phyloP scores from a whole-genome alignment of 495 filamentous ascomycete species.

The Penicillium cinerascens region DNA sequence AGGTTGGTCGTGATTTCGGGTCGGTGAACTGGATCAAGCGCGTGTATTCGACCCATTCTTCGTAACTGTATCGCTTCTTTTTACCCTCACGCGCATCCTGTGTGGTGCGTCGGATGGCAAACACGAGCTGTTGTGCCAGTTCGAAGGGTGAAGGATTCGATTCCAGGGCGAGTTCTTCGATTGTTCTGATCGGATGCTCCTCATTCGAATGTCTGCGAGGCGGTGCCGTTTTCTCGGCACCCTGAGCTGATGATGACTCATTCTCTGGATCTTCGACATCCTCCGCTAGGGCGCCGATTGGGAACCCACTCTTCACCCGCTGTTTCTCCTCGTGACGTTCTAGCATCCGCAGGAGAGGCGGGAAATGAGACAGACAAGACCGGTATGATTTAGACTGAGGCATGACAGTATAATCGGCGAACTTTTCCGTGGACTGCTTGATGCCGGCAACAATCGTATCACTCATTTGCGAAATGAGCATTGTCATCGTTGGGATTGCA shows the following conservation, averaged over 20 bases:
- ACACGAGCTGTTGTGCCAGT: constrained; percentile 50
- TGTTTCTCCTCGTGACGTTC: constrained; percentile 35
- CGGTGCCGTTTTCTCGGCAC: neutral
- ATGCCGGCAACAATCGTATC: constrained; percentile 57
- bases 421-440: constrained; percentile 48
- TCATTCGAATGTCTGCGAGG: neutral
- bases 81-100: constrained; percentile 41
- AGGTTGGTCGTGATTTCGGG: constrained; percentile 16
- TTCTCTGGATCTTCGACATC: neutral
- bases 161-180: constrained; percentile 44
- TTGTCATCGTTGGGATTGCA: constrained; percentile 66
- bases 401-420: constrained; percentile 60
- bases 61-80: constrained; percentile 52
- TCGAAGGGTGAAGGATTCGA: constrained; percentile 32
- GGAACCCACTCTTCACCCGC: constrained; percentile 48
- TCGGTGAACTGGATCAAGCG: constrained; percentile 57
- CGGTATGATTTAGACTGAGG: constrained; percentile 51
- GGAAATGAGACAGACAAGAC: constrained; percentile 37
- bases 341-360: constrained; percentile 38
- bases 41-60: constrained; percentile 63
- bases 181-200: constrained; percentile 25
- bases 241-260: neutral
- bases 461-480: constrained; percentile 61
- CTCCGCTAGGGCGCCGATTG: constrained; percentile 22
- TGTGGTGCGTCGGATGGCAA: constrained; percentile 50